Base-by-base conservation (phyloP, 2,329 filamentous ascomycete species). In the Hypoxylon sp. region DNA sequence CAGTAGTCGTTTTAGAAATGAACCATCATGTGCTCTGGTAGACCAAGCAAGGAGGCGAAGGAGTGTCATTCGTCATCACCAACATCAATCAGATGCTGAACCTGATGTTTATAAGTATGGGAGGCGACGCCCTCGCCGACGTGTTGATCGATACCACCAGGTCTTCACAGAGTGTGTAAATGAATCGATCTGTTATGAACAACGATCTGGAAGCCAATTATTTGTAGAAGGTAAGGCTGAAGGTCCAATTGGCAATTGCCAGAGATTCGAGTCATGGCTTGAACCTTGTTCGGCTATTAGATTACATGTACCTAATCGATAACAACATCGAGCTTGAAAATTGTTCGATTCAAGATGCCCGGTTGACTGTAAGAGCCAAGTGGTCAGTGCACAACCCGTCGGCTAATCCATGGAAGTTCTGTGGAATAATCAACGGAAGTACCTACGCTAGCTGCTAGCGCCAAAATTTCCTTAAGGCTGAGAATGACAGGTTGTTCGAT, bases 401-500 rank as follows among this genome's bases (percentile, higher is more conserved):
- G 57, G 65, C 24, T 69, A 64, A 67, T 61, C 48, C n/a, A 53
- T 50, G 53, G 55, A 49, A 38, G 22, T 42, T 58, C 22, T 22
- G 28, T 62, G 50, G 60, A 45, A 62, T 55, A 66, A 65, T 50
- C 18, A 26, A 57, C 57, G 54, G 46, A 59, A 51, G 59, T 65
- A 18, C 24, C 26, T 20, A 46, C 42, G 20, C 26, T 57, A 38
- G 54, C 33, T 36, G 26, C 26, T 57, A 38, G 54, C 33, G 52
- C 64, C 57, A 68, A 68, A 67, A 40, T 51, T 60, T 51, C 45
- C 67, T 68, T 68, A 69, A 71, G 71, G 60, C 68, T 69, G 64
- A 70, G 68, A 71, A 72, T 73, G 72, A 73, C 72, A 74, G 71
- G 58, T 68, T 73, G 71, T 73, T 72, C 67, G 57, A 16, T 64